Evolutionary conservation across 2,329 filamentous ascomycete genomes (phyloP).

Genomic region (Alternaria angustiovoidea): DNA sequence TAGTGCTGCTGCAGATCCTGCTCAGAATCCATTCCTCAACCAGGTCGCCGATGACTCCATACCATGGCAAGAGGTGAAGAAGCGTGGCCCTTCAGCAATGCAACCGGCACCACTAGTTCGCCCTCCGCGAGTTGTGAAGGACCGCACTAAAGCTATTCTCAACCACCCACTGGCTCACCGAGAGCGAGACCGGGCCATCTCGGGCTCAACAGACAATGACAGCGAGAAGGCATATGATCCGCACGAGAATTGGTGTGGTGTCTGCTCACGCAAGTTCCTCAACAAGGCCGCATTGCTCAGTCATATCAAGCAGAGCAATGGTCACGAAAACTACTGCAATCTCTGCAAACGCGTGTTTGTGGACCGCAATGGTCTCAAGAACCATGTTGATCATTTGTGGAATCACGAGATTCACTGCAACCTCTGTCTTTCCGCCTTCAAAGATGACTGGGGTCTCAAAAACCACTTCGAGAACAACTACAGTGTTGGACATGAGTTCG

Average conservation of each 20-base stretch:
- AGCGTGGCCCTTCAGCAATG: constrained; percentile 16
- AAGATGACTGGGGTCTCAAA: constrained; percentile 40
- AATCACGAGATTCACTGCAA: constrained; percentile 44
- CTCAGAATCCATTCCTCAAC: constrained; percentile 32
- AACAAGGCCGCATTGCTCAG: constrained; percentile 32
- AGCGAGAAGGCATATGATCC: constrained; percentile 26
- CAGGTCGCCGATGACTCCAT: constrained; percentile 32
- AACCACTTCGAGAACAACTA: constrained; percentile 48
- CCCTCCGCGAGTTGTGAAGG: constrained; percentile 19
- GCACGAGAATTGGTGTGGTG: constrained; percentile 45
- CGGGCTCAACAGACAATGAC: constrained; percentile 15
- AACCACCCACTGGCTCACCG: background rate
- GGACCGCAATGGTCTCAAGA: constrained; percentile 46
- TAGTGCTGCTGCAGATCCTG: constrained; percentile 7
- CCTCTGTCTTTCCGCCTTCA: constrained; percentile 46
- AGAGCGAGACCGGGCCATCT: constrained; percentile 12
- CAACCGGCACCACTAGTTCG: background rate
- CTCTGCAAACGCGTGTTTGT: constrained; percentile 47
- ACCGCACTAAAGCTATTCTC: constrained; percentile 2
- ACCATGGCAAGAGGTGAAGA: constrained; percentile 41
- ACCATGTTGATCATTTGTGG: constrained; percentile 43
- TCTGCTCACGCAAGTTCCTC: constrained; percentile 35
- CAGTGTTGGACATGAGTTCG: constrained; percentile 36
- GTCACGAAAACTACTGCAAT: constrained; percentile 47
- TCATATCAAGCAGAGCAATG: constrained; percentile 36